Conservation (phyloP, 2,329 filamentous ascomycete species). For the Ilyonectria destructans region DNA sequence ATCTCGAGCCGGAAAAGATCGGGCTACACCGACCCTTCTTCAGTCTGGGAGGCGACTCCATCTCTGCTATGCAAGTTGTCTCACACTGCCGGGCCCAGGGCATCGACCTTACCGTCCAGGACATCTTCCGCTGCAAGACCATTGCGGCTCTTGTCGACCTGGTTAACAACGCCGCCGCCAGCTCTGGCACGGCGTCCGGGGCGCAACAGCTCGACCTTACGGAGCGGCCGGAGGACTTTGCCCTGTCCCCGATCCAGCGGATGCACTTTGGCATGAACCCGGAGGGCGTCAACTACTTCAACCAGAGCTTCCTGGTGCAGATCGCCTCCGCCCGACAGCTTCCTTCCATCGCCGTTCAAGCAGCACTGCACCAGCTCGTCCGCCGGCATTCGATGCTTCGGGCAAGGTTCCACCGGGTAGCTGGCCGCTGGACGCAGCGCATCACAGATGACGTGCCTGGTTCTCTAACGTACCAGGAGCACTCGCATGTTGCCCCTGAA, state of each 20-base stretch:
- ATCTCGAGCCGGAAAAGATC: conserved; percentile 52
- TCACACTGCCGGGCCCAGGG: not conserved
- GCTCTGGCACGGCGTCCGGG: not conserved
- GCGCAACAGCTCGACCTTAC: not conserved
- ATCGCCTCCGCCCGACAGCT: conserved; percentile 41
- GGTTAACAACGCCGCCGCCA: not conserved
- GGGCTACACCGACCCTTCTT: conserved; percentile 64
- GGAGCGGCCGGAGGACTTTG: conserved; percentile 45
- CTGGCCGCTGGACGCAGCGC: not conserved
- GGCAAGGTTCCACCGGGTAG: conserved; percentile 47
- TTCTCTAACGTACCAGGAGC: conserved; percentile 30
- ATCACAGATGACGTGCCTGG: not conserved
- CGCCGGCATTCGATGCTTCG: conserved; percentile 54
- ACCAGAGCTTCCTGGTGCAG: conserved; percentile 61
- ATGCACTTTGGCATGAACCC: conserved; percentile 56
- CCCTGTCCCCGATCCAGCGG: conserved; percentile 61
- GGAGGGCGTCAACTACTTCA: conserved; percentile 56
- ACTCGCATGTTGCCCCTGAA: conserved; percentile 42
- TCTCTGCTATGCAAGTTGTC: conserved; percentile 57
- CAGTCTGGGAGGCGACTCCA: conserved; percentile 65
- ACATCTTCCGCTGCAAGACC: conserved; percentile 31
- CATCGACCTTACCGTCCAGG: conserved; percentile 10
- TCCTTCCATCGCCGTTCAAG: conserved; percentile 21
- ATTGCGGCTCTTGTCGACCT: not conserved
- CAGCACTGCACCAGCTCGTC: conserved; percentile 46